Percentiles rank a stretch among this genome's conserved stretches.
Conservation (phyloP, 2,329 filamentous ascomycete species). For the Cladosporium austrohemisphaericum region DNA sequence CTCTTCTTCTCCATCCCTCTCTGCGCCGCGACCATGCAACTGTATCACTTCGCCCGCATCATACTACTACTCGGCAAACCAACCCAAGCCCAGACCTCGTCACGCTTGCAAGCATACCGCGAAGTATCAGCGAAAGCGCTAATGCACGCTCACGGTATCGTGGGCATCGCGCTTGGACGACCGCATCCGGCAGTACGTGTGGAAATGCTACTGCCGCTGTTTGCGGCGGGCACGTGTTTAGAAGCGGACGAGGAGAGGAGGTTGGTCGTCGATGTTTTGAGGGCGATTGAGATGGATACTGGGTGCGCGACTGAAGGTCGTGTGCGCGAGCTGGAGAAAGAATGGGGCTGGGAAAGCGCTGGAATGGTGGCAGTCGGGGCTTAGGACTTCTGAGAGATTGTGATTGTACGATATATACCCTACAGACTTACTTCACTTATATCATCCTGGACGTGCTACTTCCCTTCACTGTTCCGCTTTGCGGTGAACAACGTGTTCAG, state of each 20-base stretch:
- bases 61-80: slow-evolving; percentile 58
- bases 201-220: slow-evolving; percentile 56
- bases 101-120: slow-evolving; percentile 53
- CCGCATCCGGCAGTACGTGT: slow-evolving; percentile 55
- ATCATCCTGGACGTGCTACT: too few species aligned
- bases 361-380: neutral
- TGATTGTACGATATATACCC: neutral
- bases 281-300: slow-evolving; percentile 58
- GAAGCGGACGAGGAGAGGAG: slow-evolving; percentile 52
- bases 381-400: neutral
- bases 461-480: too few species aligned
- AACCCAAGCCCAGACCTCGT: slow-evolving; percentile 49
- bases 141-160: slow-evolving; percentile 57
- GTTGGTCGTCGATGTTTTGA: slow-evolving; percentile 56
- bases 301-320: slow-evolving; percentile 62
- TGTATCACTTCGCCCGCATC: slow-evolving; percentile 62
- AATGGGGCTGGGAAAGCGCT: slow-evolving; percentile 38
- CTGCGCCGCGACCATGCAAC: slow-evolving; percentile 62
- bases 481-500: too few species aligned
- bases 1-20: slow-evolving; percentile 62
- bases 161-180: slow-evolving; percentile 56
- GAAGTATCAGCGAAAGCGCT: slow-evolving; percentile 51
- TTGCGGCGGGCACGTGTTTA: slow-evolving; percentile 59
- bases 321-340: slow-evolving; percentile 49
- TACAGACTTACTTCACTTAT: neutral